phyloP scores from a whole-genome alignment of 2,329 filamentous ascomycete genomes.

The Hortaea sp. region DNA sequence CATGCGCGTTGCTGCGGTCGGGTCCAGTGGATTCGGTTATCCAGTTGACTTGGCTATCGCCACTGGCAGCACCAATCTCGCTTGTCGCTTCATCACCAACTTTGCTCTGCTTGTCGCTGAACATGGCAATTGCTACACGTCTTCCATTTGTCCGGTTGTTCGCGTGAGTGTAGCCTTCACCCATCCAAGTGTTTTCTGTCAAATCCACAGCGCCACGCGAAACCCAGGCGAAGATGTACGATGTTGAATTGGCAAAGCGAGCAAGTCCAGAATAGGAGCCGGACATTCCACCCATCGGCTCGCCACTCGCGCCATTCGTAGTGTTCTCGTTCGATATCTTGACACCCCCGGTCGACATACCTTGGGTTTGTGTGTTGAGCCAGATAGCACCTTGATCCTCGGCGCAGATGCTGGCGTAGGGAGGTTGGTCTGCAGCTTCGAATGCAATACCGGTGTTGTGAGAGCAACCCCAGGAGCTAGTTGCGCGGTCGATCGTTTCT shows the following conservation, averaged over 20 bases:
- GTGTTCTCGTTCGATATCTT: slow-evolving; percentile 55
- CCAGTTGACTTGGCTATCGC: slow-evolving; percentile 52
- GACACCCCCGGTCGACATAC: slow-evolving; percentile 43
- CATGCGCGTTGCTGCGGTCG: slow-evolving; percentile 51
- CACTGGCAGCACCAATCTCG: slow-evolving; percentile 41
- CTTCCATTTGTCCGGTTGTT: slow-evolving; percentile 47
- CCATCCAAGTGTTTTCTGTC: slow-evolving; percentile 48
- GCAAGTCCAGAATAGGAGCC: slow-evolving; percentile 51
- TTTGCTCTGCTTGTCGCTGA: slow-evolving; percentile 50
- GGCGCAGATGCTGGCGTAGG: slow-evolving; percentile 50
- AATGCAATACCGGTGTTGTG: slow-evolving; percentile 58
- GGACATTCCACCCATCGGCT: slow-evolving; percentile 52
- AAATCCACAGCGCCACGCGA: slow-evolving; percentile 50
- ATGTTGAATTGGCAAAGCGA: slow-evolving; percentile 40
- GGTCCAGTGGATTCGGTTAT: slow-evolving; percentile 37
- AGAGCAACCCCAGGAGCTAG: slow-evolving; percentile 50
- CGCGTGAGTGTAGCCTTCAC: slow-evolving; percentile 43
- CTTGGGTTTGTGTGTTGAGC: slow-evolving; percentile 51
- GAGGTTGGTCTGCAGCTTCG: slow-evolving; percentile 48
- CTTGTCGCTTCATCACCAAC: slow-evolving; percentile 45
- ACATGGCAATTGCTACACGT: slow-evolving; percentile 48
- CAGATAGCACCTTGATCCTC: slow-evolving; percentile 56
- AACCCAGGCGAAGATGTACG: slow-evolving; percentile 54
- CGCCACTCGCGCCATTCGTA: slow-evolving; percentile 49
- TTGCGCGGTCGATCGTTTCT: slow-evolving; percentile 42